These are phyloP conservation scores for Eimeria praecox DNA, from an alignment of 169 alveolate genomes.

Conservation along the genomic window DNA sequence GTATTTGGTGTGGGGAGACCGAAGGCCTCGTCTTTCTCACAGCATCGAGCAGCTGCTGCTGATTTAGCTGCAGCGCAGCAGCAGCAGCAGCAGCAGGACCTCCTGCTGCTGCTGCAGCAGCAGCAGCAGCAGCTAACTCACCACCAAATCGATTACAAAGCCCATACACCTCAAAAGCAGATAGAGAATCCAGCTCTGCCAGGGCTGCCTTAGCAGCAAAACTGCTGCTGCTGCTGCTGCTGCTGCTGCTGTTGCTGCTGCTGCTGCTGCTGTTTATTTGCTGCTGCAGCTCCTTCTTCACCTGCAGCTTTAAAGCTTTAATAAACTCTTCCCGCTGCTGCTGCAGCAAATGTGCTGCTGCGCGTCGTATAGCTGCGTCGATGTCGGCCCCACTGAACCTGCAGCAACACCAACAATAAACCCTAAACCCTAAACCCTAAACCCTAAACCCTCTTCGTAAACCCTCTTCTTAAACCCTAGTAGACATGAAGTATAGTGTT, in stretches of 20 bases:
- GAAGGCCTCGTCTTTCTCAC: slow-evolving; percentile 1
- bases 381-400: slow-evolving; percentile 87
- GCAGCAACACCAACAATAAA: background rate
- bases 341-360: slow-evolving; percentile 49
- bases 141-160: slow-evolving; percentile 11
- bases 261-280: slow-evolving; percentile 14
- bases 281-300: slow-evolving; percentile 50
- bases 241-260: slow-evolving; percentile 36
- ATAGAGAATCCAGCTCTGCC: background rate
- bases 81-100: slow-evolving; percentile 34
- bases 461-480: too few relatives aligned
- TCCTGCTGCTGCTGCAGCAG: slow-evolving; percentile 31
- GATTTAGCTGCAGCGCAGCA: slow-evolving; percentile 53
- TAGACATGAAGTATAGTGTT: too few relatives aligned
- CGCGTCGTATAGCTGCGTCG: slow-evolving; percentile 84
- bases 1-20: slow-evolving; percentile 30
- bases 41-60: slow-evolving; percentile 53
- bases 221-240: background rate
- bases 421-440: too few relatives aligned
- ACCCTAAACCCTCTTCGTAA: background rate
- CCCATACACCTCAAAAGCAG: slow-evolving; percentile 7
- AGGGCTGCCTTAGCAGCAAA: background rate
- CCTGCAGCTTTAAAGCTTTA: slow-evolving; percentile 9
- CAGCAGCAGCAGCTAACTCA: background rate
- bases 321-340: slow-evolving; percentile 34